Base-by-base conservation (phyloP, 371 early-diverging fungal genomes). In the Mortierella sp. region DNA sequence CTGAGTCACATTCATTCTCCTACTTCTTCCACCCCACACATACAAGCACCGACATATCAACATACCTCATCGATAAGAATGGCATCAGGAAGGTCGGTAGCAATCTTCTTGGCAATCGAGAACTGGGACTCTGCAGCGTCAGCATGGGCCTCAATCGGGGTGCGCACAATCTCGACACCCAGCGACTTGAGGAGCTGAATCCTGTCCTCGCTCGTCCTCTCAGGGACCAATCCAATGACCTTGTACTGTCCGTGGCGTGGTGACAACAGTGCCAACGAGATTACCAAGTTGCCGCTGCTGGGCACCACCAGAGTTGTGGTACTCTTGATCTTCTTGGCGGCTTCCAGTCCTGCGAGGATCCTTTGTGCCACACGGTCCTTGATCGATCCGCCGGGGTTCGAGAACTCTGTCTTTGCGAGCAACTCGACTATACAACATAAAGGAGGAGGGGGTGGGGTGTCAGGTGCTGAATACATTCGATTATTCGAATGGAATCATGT, bases 101-200 rank as follows among this genome's bases (percentile, higher is more conserved):
- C 91, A 43, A 96, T 87, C 68, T 90, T 89, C 46, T 90, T 79
- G n/a, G 96, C 96, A 11, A 95, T 91, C 58, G 92, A 90, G 63
- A 89, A 90, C 11, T 93, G 90, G 71, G 93, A 94, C 84, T 97
- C 96, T 54, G 95, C 92, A 29, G 95, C 92, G 29, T 92, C 94
- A 1, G 92, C 94, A 46, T 91, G 90, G 18, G 92, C 96, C 71
- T 94, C 95, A 65, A 93, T 94, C 8, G 94, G 94, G 7, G 96
- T 91, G 43, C 96, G 93, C 43, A 96, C 88, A 75, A 97, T 95
- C 76, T 96, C 96, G 0, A 92, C 94, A 11, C 96, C 96, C 0
- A 95, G 81, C 0, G 95, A 92, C 78, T 97, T 96, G 18, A 96
- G 87, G 56, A 96, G 72, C 21, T 90, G 89, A 70, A 96, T 92